Evolutionary conservation across 1,284 basidiomycete genomes (phyloP).

Genomic region (Ustilago tritici): DNA sequence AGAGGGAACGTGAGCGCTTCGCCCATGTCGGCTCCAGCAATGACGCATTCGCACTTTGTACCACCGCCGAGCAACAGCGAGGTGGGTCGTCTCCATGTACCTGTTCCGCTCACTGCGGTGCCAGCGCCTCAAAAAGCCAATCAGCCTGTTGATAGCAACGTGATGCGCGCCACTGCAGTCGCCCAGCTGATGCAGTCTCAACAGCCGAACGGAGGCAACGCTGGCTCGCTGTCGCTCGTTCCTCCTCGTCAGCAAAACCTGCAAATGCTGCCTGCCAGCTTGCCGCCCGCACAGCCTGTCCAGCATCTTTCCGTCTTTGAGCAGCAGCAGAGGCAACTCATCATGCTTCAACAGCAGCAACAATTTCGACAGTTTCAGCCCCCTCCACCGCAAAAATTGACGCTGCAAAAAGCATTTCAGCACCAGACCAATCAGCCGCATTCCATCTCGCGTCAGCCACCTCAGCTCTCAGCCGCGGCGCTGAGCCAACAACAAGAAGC

Average conservation of each 20-base stretch:
- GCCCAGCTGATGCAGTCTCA: not conserved
- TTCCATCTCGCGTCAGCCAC: not conserved
- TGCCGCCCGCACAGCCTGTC: not conserved
- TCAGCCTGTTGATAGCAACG: not conserved
- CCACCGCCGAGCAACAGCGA: conserved; percentile 1
- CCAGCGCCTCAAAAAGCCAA: not conserved
- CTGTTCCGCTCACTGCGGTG: not conserved
- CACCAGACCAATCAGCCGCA: not conserved
- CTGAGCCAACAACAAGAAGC: not conserved
- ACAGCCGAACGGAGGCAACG: not conserved
- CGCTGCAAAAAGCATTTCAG: conserved; percentile 7
- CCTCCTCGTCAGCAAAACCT: not conserved
- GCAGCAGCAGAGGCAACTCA: too few relatives aligned
- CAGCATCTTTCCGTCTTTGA: not conserved
- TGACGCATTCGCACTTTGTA: conserved; percentile 8
- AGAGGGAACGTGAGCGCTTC: not conserved
- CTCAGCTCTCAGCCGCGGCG: not conserved
- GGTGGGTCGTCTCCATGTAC: not conserved
- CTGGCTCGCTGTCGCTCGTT: not conserved
- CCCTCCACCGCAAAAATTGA: conserved; percentile 4
- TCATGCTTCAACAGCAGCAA: too few relatives aligned
- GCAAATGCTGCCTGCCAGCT: not conserved
- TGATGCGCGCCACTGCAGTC: not conserved
- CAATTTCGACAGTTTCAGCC: not conserved
- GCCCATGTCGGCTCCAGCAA: conserved; percentile 4